Evolutionary conservation across 2,329 filamentous ascomycete genomes (phyloP).

Genomic region (Teratosphaeria zuluensis): DNA sequence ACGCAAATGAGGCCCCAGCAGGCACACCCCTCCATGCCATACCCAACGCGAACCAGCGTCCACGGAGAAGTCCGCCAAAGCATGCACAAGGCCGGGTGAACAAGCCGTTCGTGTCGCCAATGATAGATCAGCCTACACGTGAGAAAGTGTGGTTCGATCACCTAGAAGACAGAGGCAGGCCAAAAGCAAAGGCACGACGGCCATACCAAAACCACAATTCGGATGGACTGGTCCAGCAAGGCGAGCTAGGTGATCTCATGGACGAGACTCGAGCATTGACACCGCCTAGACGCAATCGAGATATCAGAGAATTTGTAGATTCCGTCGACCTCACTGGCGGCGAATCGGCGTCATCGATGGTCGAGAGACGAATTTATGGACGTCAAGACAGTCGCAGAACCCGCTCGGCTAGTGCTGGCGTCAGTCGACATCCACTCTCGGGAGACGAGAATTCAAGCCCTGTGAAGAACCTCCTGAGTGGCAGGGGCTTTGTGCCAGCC

Average conservation of each 20-base stretch:
- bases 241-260: slow-evolving; percentile 16
- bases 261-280: slow-evolving; percentile 14
- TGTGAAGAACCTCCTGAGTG: background rate
- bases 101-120: slow-evolving; percentile 23
- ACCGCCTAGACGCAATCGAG: slow-evolving; percentile 18
- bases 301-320: slow-evolving; percentile 23
- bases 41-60: slow-evolving; percentile 7
- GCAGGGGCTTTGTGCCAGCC: slow-evolving; percentile 19
- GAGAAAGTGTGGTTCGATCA: slow-evolving; percentile 24
- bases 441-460: slow-evolving; percentile 7
- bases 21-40: slow-evolving; percentile 20
- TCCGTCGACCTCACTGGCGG: slow-evolving; percentile 5
- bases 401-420: background rate
- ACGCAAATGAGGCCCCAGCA: slow-evolving; percentile 3
- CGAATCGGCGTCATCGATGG: background rate
- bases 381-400: background rate
- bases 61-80: slow-evolving; percentile 12
- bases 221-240: slow-evolving; percentile 13
- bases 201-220: slow-evolving; percentile 1
- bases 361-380: slow-evolving; percentile 10
- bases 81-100: slow-evolving; percentile 7
- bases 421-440: background rate
- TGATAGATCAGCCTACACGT: slow-evolving; percentile 7
- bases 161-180: slow-evolving; percentile 10
- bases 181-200: slow-evolving; percentile 2